Evolutionary conservation across 805 yeast species (phyloP).

Genomic region (Hanseniaspora vineae): DNA sequence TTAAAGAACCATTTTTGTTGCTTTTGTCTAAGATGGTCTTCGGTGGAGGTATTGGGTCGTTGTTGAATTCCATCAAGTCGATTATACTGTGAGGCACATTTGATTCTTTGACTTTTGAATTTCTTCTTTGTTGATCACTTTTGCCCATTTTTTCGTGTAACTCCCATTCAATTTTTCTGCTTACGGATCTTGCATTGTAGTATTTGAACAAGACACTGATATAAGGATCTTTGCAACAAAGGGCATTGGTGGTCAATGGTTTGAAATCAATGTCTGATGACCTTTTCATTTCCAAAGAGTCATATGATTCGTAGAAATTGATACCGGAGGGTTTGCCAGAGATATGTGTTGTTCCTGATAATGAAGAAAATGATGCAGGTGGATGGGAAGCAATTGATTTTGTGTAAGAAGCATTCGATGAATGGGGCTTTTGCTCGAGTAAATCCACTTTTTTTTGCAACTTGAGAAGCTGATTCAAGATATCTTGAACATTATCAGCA

Average conservation of each 20-base stretch:
- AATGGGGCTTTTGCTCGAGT: not conserved
- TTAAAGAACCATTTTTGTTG: not conserved
- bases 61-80: constrained; percentile 5
- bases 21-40: constrained; percentile 5
- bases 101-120: constrained; percentile 3
- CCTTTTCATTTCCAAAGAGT: constrained; percentile 5
- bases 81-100: constrained; percentile 4
- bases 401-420: not conserved
- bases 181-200: constrained; percentile 4
- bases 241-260: constrained; percentile 2
- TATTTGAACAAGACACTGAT: constrained; percentile 3
- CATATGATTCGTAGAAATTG: constrained; percentile 1
- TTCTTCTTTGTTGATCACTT: constrained; percentile 2
- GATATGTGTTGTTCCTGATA: too few relatives aligned
- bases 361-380: too few relatives aligned
- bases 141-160: constrained; percentile 1
- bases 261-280: constrained; percentile 4
- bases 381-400: too few relatives aligned
- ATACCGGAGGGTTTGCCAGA: not conserved
- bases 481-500: too few relatives aligned
- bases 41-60: constrained; percentile 4
- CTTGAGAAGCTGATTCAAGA: not conserved
- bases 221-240: constrained; percentile 2
- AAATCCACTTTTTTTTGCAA: not conserved
- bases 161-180: constrained; percentile 3